phyloP scores from a whole-genome alignment of 305 asterid species.

The Salvia sclarea region DNA sequence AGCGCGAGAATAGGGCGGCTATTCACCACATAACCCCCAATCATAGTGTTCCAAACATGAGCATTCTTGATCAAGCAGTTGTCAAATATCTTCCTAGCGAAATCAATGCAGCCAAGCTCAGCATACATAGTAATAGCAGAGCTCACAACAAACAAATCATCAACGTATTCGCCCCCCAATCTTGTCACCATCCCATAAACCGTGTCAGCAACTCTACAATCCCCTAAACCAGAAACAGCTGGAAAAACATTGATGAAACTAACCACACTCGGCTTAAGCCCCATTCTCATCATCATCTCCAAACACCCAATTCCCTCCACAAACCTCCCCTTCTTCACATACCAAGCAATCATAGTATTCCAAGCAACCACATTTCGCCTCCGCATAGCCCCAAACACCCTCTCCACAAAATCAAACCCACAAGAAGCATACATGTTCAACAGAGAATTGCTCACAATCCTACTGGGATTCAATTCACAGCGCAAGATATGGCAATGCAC shows the following conservation, averaged over 20 bases:
- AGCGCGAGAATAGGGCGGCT: slow-evolving; percentile 54
- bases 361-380: slow-evolving; percentile 78
- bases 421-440: slow-evolving; percentile 82
- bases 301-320: slow-evolving; percentile 61
- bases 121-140: slow-evolving; percentile 79
- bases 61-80: slow-evolving; percentile 63
- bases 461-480: slow-evolving; percentile 55
- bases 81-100: slow-evolving; percentile 63
- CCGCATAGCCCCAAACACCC: slow-evolving; percentile 64
- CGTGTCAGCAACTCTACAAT: slow-evolving; percentile 46
- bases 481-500: slow-evolving; percentile 75
- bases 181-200: slow-evolving; percentile 62
- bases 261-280: slow-evolving; percentile 60
- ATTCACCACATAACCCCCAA: slow-evolving; percentile 70
- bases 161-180: slow-evolving; percentile 56
- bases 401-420: slow-evolving; percentile 51
- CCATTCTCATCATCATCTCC: slow-evolving; percentile 68
- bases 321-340: slow-evolving; percentile 52
- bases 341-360: slow-evolving; percentile 84
- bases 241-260: slow-evolving; percentile 79
- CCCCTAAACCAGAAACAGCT: slow-evolving; percentile 57
- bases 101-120: slow-evolving; percentile 63
- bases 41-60: slow-evolving; percentile 86
- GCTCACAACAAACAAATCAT: slow-evolving; percentile 76
- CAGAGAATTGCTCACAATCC: slow-evolving; percentile 73